Evolutionary conservation across 768 basidiomycete genomes (phyloP).

Genomic region (Exidia glandulosa): DNA sequence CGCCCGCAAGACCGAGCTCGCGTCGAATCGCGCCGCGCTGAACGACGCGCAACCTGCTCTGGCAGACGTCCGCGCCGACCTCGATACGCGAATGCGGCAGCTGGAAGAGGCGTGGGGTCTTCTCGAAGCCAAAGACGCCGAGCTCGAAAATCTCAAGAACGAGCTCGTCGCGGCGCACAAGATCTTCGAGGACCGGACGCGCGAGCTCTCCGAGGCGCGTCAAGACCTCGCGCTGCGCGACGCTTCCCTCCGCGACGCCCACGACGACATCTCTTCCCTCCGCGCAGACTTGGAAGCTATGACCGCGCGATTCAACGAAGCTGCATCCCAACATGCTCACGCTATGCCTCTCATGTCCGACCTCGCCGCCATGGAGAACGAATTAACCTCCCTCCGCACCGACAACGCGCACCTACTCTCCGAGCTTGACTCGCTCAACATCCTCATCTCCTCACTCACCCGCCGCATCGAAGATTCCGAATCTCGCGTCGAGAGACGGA

Average conservation of each 20-base stretch:
- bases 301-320: too few species aligned
- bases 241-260: not conserved
- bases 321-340: not conserved
- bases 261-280: too few species aligned
- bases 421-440: not conserved
- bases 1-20: not conserved
- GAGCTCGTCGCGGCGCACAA: not conserved
- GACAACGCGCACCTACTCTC: not conserved
- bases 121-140: not conserved
- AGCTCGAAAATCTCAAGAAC: not conserved
- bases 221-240: not conserved
- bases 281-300: too few species aligned
- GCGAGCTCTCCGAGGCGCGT: too few species aligned
- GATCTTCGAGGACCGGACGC: too few species aligned
- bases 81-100: not conserved
- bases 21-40: not conserved
- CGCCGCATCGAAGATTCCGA: not conserved
- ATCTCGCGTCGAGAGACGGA: not conserved
- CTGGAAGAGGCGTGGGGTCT: not conserved
- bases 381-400: not conserved
- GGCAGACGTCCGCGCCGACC: not conserved
- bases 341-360: not conserved
- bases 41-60: not conserved
- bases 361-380: not conserved
- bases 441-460: not conserved